phyloP scores from a whole-genome alignment of 2,329 filamentous ascomycete genomes.

The Exserohilum turcica region DNA sequence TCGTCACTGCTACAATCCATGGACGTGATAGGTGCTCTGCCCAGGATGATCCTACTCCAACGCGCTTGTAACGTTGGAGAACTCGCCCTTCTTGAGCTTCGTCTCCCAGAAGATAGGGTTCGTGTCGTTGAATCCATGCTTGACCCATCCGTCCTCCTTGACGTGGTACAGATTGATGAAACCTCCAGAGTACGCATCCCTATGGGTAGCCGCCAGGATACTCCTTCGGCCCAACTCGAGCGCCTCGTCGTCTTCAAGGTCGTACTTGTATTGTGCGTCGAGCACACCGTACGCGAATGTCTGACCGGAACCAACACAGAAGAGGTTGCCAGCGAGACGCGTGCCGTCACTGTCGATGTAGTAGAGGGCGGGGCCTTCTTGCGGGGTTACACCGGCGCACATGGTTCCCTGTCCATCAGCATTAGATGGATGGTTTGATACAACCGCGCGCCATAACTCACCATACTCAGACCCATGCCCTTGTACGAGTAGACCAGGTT shows the following conservation, averaged over 20 bases:
- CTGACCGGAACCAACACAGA: conserved; percentile 97
- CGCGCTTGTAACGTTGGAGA: conserved; percentile 87
- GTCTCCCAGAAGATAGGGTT: conserved; percentile 99
- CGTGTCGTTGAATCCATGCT: conserved; percentile 97
- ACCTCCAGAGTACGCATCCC: conserved; percentile 97
- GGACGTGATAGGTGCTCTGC: background rate
- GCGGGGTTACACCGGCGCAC: conserved; percentile 94
- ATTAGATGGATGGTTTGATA: conserved; percentile 11
- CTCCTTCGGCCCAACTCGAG: conserved; percentile 88
- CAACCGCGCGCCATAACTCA: conserved; percentile 20
- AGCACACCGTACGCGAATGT: conserved; percentile 98
- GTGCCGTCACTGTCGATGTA: conserved; percentile 99
- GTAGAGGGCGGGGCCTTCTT: conserved; percentile 96
- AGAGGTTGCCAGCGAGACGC: conserved; percentile 87
- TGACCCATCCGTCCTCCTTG: conserved; percentile 98
- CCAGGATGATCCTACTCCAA: conserved; percentile 57
- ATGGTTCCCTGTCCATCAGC: conserved; percentile 72
- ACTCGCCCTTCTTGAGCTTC: conserved; percentile 97
- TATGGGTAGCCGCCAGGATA: conserved; percentile 93
- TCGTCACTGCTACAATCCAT: background rate
- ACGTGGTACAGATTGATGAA: conserved; percentile 99
- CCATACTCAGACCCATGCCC: conserved; percentile 96
- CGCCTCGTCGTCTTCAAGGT: conserved; percentile 84
- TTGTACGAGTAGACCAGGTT: conserved; percentile 99
- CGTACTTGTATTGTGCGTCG: conserved; percentile 92